Conservation (phyloP, 768 basidiomycete genomes). For the Rhodotorula graminis region DNA sequence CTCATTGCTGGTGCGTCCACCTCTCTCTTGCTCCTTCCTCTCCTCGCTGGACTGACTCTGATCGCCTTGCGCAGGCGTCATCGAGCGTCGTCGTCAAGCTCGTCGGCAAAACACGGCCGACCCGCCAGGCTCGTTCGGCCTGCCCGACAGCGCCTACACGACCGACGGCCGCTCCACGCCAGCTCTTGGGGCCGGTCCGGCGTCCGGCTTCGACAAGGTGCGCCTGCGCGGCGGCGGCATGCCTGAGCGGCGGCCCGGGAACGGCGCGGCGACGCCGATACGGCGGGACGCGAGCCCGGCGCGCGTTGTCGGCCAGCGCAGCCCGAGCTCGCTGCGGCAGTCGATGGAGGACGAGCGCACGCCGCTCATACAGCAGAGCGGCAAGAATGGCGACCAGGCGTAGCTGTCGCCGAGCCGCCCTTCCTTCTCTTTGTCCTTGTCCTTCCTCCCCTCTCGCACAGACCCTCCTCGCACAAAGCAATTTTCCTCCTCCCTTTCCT, state of each 20-base stretch:
- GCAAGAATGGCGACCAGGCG: background rate
- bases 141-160: background rate
- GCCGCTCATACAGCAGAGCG: background rate
- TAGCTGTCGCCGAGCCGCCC: background rate
- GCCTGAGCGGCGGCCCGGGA: constrained; percentile 23
- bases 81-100: constrained; percentile 34
- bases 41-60: too few species aligned
- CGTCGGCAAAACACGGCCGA: constrained; percentile 29
- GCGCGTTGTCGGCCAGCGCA: background rate
- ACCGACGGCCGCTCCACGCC: constrained; percentile 8
- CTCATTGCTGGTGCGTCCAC: constrained; percentile 37
- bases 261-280: background rate
- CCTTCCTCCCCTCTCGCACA: background rate
- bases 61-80: constrained; percentile 19
- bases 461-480: background rate
- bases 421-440: background rate
- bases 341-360: constrained; percentile 1
- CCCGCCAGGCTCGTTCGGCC: background rate
- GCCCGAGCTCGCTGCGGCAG: too few species aligned
- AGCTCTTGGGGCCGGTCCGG: background rate
- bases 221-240: constrained; percentile 21
- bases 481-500: background rate
- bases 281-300: background rate
- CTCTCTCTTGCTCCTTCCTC: too few species aligned
- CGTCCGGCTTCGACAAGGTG: constrained; percentile 22